phyloP scores from a whole-genome alignment of 805 yeast species.

The Saturnispora halmiae region DNA sequence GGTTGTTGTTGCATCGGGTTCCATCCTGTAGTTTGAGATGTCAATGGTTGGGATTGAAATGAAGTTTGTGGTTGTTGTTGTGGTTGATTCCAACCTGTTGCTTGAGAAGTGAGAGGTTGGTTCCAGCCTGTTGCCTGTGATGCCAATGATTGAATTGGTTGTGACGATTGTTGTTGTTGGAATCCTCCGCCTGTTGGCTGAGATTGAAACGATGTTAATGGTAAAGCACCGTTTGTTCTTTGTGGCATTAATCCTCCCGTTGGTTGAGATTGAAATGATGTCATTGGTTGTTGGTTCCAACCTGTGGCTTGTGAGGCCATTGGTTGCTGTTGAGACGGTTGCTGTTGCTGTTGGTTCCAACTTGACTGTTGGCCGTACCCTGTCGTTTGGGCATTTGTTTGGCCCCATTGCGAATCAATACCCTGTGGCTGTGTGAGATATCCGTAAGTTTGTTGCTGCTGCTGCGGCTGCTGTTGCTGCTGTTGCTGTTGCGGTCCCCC shows the following conservation, averaged over 20 bases:
- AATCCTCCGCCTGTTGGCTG: slow-evolving; percentile 21
- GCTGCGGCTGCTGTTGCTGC: slow-evolving; percentile 15
- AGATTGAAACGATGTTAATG: slow-evolving; percentile 10
- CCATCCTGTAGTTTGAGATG: slow-evolving; percentile 39
- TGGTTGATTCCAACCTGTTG: slow-evolving; percentile 32
- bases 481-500: slow-evolving; percentile 20
- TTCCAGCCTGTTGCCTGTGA: slow-evolving; percentile 35
- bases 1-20: slow-evolving; percentile 24
- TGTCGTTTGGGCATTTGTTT: slow-evolving; percentile 25
- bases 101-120: slow-evolving; percentile 24
- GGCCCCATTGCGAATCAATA: slow-evolving; percentile 8
- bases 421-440: too few relatives aligned
- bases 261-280: slow-evolving; percentile 22
- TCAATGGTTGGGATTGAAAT: slow-evolving; percentile 20
- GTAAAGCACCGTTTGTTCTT: slow-evolving; percentile 13
- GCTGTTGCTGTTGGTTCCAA: slow-evolving; percentile 14
- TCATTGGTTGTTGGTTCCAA: slow-evolving; percentile 23
- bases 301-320: slow-evolving; percentile 33
- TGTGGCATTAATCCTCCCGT: slow-evolving; percentile 13
- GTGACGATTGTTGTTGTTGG: slow-evolving; percentile 17
- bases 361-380: slow-evolving; percentile 15
- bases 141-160: slow-evolving; percentile 20
- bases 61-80: slow-evolving; percentile 17
- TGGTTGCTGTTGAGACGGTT: slow-evolving; percentile 10
- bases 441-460: too few relatives aligned